Evolutionary conservation across 352 stramenopile genomes (phyloP).

Genomic region (Globisporangium echinulatum): DNA sequence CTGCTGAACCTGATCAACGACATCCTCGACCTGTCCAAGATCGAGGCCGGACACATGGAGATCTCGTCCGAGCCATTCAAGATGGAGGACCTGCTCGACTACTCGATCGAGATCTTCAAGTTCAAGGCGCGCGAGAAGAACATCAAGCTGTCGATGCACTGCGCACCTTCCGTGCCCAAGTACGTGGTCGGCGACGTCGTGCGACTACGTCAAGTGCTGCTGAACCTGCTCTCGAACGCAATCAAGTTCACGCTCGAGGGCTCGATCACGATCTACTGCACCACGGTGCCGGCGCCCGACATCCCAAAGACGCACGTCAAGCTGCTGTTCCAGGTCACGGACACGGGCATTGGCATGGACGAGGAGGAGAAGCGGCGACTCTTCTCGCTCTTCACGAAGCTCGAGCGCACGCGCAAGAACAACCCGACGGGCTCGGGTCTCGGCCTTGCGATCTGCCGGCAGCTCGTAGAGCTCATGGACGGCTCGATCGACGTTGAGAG

Average conservation of each 20-base stretch:
- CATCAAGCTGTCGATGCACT: constrained; percentile 71
- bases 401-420: constrained; percentile 59
- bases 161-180: constrained; percentile 44
- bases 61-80: constrained; percentile 73
- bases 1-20: constrained; percentile 79
- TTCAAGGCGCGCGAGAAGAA: constrained; percentile 74
- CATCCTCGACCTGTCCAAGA: constrained; percentile 87
- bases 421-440: constrained; percentile 62
- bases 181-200: constrained; percentile 55
- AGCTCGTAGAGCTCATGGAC: constrained; percentile 67
- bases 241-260: constrained; percentile 78
- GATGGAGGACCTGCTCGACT: constrained; percentile 66
- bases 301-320: constrained; percentile 51
- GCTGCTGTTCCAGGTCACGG: constrained; percentile 63
- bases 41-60: constrained; percentile 86
- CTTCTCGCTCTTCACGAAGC: constrained; percentile 63
- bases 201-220: constrained; percentile 57
- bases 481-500: constrained; percentile 68
- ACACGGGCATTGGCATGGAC: constrained; percentile 66
- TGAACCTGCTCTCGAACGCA: constrained; percentile 70
- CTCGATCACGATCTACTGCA: constrained; percentile 62
- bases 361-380: constrained; percentile 52
- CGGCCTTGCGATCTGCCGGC: constrained; percentile 68
- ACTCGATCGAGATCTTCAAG: constrained; percentile 81
- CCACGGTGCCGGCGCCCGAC: constrained; percentile 42